Conservation (phyloP, 352 stramenopile species). For the Pseudoperonospora humuli region DNA sequence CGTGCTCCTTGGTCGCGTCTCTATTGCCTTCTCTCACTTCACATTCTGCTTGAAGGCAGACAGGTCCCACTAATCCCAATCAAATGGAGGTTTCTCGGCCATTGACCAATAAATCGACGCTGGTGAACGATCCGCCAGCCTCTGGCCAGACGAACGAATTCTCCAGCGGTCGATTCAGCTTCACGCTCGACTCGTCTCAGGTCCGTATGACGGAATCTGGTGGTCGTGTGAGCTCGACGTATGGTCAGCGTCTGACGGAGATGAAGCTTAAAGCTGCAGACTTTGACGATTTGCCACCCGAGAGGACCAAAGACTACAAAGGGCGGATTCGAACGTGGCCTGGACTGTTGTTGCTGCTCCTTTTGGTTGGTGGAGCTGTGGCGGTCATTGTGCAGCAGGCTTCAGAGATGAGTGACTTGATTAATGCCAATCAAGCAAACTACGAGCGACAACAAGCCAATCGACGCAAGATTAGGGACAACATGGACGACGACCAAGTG, state of each 20-base stretch:
- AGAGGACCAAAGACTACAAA: conserved; percentile 56
- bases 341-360: conserved; percentile 38
- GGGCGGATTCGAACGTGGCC: conserved; percentile 59
- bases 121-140: not conserved
- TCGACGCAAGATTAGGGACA: conserved; percentile 38
- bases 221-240: conserved; percentile 4
- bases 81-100: conserved; percentile 17
- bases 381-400: conserved; percentile 35
- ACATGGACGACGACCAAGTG: conserved; percentile 21
- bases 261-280: conserved; percentile 50
- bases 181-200: conserved; percentile 17
- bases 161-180: conserved; percentile 17
- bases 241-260: conserved; percentile 33
- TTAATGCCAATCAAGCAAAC: conserved; percentile 9
- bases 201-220: conserved; percentile 22
- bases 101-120: not conserved
- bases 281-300: conserved; percentile 24
- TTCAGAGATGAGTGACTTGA: conserved; percentile 24
- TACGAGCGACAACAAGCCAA: conserved; percentile 21
- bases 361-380: conserved; percentile 27
- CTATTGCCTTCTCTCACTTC: not conserved
- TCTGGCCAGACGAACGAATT: conserved; percentile 8
- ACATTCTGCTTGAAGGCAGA: not conserved
- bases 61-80: not conserved
- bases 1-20: not conserved